A percentile compares a stretch with the other conserved stretches of the same genome.
These are phyloP conservation scores for Inonotus hispidus DNA, from an alignment of 1,284 basidiomycete genomes.

Conservation along the genomic window DNA sequence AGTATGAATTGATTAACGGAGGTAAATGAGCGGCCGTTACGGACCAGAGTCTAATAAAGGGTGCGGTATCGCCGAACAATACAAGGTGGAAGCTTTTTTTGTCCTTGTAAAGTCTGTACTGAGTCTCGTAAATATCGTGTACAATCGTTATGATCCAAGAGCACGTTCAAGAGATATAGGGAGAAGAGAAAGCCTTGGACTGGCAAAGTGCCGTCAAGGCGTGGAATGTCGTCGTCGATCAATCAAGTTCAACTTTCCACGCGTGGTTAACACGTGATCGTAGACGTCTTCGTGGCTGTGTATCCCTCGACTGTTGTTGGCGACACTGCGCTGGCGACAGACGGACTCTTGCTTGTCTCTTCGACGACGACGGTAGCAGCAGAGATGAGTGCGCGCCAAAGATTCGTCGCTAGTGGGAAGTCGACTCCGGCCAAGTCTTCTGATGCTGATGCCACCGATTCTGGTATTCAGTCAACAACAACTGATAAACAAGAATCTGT, in stretches of 20 bases:
- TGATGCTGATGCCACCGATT: not conserved
- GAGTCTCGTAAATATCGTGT: slow-evolving; percentile 15
- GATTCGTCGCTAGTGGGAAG: slow-evolving; percentile 5
- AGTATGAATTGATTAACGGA: slow-evolving; percentile 1
- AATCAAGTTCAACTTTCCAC: slow-evolving; percentile 7
- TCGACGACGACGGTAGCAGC: not conserved
- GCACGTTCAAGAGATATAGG: not conserved
- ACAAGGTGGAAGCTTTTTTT: not conserved
- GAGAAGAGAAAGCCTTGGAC: not conserved
- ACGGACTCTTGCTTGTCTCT: not conserved
- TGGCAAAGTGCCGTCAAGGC: not conserved
- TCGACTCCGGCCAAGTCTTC: not conserved
- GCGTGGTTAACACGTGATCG: not conserved
- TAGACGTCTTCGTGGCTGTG: not conserved
- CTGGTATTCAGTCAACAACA: not conserved
- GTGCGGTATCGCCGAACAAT: slow-evolving; percentile 12
- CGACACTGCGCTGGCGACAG: too few species aligned
- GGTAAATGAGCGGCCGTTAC: slow-evolving; percentile 5
- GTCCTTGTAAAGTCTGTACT: not conserved
- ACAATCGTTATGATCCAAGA: slow-evolving; percentile 1
- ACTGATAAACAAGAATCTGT: not conserved
- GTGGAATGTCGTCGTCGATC: slow-evolving; percentile 1
- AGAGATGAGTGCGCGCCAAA: slow-evolving; percentile 16
- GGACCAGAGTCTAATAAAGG: not conserved
- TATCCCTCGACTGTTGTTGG: not conserved